phyloP scores from a whole-genome alignment of 2,329 filamentous ascomycete species.

The Blastomyces gilchristii region DNA sequence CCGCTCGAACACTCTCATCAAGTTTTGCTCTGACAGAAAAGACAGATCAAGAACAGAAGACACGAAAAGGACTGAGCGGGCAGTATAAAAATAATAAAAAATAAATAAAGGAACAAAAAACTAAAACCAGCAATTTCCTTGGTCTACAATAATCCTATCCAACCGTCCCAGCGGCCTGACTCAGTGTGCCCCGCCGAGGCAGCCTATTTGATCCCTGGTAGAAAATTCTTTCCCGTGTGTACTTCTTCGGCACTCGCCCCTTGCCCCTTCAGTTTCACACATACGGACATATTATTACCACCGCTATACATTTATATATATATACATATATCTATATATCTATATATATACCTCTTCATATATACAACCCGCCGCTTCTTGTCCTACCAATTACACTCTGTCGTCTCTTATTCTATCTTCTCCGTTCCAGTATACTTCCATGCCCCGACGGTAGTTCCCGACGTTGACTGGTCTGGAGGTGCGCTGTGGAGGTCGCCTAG shows the following conservation, averaged over 20 bases:
- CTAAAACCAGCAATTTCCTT: background rate
- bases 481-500: background rate
- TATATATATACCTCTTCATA: background rate
- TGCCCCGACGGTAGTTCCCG: conserved; percentile 1
- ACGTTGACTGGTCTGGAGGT: conserved; percentile 2
- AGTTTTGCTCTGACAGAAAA: background rate
- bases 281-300: too few species aligned
- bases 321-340: background rate
- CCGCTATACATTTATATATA: background rate
- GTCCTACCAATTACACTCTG: background rate
- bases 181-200: background rate
- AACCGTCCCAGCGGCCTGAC: background rate
- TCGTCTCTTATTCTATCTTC: background rate
- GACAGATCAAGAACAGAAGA: background rate
- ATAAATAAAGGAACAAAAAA: background rate
- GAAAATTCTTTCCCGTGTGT: background rate
- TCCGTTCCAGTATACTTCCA: background rate
- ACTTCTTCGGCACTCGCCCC: background rate
- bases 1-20: background rate
- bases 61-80: background rate
- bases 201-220: background rate
- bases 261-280: background rate
- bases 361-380: background rate
- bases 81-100: background rate
- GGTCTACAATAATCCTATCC: background rate